Base-by-base conservation (phyloP, 495 filamentous ascomycete genomes). In the Podospora conica region DNA sequence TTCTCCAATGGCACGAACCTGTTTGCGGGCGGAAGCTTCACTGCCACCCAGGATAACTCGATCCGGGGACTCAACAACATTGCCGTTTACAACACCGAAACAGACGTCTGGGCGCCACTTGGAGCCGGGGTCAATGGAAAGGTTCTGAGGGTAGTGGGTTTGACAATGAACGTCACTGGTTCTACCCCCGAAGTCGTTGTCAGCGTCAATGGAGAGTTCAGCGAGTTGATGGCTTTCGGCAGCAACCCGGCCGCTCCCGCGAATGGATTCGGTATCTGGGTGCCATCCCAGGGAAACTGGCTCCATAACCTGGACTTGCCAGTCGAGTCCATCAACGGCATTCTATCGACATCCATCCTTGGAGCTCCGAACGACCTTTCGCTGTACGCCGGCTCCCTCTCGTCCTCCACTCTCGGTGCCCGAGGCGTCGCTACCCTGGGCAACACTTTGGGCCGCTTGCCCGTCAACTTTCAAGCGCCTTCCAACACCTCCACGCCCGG, bases 231-330 rank as follows among this genome's bases (percentile, higher is more conserved):
- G 21, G 83, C 85, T 3, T 92, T 90, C 71, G 87, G 79, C 54
- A 80, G 78, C 60, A 89, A 86, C 67, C 70, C 81, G 11, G 83
- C 85, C n/a, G 76, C 87, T 11, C 69, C 83, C 12, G 89, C 87
- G 2, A 73, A 84, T 58, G 91, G 93, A 1, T 93, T 98, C 72
- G 95, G 90, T 28, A 80, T 97, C 24, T 99, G 95, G 95, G 89
- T 98, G n/a, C 92, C 92, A 22, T 95, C 93, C 6, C 84, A 82
- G 58, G 84, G 86, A 53, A 92, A 96, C 72, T 99, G 95, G 95
- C 78, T 98, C 23, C 86, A 91, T 75, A 94, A 92, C 68, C 79
- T 98, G 53, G 79, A 91, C 56, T 74, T 86, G 53, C 77, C 83
- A n/a, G 81, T 86, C 58, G 84, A 90, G 65, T 78, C 84, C 18